A percentile compares a stretch with the other conserved stretches of the same genome.
phyloP scores from a whole-genome alignment of 805 yeast species.

The Lipomyces orientalis region DNA sequence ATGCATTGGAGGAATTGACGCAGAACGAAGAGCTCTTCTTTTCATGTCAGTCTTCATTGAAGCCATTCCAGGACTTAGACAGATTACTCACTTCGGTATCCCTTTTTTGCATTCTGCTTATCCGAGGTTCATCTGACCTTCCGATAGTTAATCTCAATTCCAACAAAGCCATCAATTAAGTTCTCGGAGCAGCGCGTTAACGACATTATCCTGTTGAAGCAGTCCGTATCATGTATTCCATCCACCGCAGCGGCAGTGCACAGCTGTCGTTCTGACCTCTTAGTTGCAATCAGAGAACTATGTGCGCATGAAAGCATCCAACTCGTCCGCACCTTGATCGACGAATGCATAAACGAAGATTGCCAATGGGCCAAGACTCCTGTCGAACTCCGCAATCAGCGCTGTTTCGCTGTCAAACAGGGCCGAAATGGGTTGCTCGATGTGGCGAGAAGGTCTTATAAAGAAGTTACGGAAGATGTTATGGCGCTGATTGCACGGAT shows the following conservation, averaged over 20 bases:
- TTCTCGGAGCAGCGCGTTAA: slow-evolving; percentile 50
- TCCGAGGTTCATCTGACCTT: background rate
- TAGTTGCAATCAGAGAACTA: slow-evolving; percentile 34
- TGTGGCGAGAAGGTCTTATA: slow-evolving; percentile 52
- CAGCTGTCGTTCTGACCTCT: slow-evolving; percentile 25
- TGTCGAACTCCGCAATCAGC: slow-evolving; percentile 53
- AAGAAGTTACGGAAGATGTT: slow-evolving; percentile 49
- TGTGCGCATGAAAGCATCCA: slow-evolving; percentile 43
- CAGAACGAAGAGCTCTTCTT: slow-evolving; percentile 33
- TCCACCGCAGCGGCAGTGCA: slow-evolving; percentile 36
- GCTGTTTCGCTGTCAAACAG: slow-evolving; percentile 52
- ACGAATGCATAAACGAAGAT: slow-evolving; percentile 51
- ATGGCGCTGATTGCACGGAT: slow-evolving; percentile 42
- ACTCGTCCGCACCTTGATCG: slow-evolving; percentile 42
- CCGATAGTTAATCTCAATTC: slow-evolving; percentile 40
- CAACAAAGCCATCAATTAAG: slow-evolving; percentile 41
- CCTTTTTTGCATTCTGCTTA: background rate
- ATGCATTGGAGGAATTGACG: slow-evolving; percentile 49
- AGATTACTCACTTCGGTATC: slow-evolving; percentile 46
- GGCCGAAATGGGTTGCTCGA: slow-evolving; percentile 55
- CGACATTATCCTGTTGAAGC: slow-evolving; percentile 50
- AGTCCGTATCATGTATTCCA: slow-evolving; percentile 43
- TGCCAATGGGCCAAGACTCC: slow-evolving; percentile 51
- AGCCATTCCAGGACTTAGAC: slow-evolving; percentile 50
- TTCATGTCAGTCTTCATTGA: slow-evolving; percentile 40